These are phyloP conservation scores for Boletus vermiculosoides DNA, from an alignment of 768 basidiomycete genomes.

Conservation along the genomic window DNA sequence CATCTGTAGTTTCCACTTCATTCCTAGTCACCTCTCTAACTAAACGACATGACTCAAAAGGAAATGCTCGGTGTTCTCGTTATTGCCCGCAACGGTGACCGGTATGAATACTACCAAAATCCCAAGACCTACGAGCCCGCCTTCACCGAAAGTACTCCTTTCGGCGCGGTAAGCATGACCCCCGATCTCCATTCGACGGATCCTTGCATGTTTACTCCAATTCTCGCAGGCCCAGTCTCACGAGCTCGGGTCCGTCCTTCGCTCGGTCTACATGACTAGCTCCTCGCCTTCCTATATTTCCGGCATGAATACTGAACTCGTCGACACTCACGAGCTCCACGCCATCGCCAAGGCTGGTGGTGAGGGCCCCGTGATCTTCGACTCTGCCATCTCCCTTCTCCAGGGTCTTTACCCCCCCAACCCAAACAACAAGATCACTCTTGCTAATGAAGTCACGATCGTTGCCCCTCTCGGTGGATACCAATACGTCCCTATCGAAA, in stretches of 20 bases:
- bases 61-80: constrained; percentile 76
- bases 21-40: constrained; percentile 16
- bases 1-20: constrained; percentile 18
- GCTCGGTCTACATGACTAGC: constrained; percentile 62
- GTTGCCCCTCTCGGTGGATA: constrained; percentile 77
- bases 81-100: constrained; percentile 78
- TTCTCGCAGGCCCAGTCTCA: constrained; percentile 59
- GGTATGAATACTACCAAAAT: constrained; percentile 66
- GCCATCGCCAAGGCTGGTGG: constrained; percentile 80
- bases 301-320: constrained; percentile 64
- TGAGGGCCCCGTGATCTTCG: constrained; percentile 84
- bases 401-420: constrained; percentile 89
- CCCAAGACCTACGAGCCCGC: constrained; percentile 62
- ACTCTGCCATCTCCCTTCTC: constrained; percentile 79
- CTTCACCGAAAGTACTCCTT: constrained; percentile 69
- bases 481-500: constrained; percentile 86
- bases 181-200: not conserved
- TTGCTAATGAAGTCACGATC: constrained; percentile 76
- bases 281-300: constrained; percentile 68
- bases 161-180: constrained; percentile 57
- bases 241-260: constrained; percentile 60
- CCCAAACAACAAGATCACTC: constrained; percentile 62
- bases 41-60: constrained; percentile 24
- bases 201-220: not conserved
- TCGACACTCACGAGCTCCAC: constrained; percentile 70